A percentile compares a stretch with the other conserved stretches of the same genome.
phyloP scores from a whole-genome alignment of 23 red algal species.

The Cyanidium caldarium region DNA sequence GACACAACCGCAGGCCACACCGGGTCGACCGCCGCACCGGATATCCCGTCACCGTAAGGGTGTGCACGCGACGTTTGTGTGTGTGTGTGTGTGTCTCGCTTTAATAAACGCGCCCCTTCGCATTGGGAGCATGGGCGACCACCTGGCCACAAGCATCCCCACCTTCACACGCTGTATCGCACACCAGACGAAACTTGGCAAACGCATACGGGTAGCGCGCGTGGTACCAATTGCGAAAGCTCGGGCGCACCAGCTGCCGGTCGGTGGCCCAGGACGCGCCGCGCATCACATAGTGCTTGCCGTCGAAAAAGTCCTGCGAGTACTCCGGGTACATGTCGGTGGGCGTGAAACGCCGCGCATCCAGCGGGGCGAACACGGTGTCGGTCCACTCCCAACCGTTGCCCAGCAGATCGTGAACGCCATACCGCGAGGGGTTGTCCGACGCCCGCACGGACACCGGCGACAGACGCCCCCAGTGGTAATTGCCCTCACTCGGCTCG shows the following conservation, averaged over 20 bases:
- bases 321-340: conserved; percentile 50
- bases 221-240: conserved; percentile 96
- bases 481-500: not conserved
- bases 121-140: too few relatives aligned
- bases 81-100: too few relatives aligned
- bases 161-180: too few relatives aligned
- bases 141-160: too few relatives aligned
- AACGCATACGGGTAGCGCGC: conserved; percentile 75
- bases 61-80: too few relatives aligned
- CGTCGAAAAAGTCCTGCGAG: conserved; percentile 89
- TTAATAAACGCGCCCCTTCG: too few relatives aligned
- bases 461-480: not conserved
- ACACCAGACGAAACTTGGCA: conserved; percentile 81
- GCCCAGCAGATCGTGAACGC: conserved; percentile 50
- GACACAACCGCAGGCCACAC: too few relatives aligned
- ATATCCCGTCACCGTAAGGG: too few relatives aligned
- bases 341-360: conserved; percentile 7
- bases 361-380: conserved; percentile 33
- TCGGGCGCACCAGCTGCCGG: conserved; percentile 17
- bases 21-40: too few relatives aligned
- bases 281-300: conserved; percentile 61
- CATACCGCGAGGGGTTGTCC: not conserved
- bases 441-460: not conserved
- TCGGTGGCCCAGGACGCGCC: conserved; percentile 63
- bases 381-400: conserved; percentile 88